Percentiles rank a stretch among this genome's conserved stretches.
These are phyloP conservation scores for Sarocladium oryzae DNA, from an alignment of 2,329 filamentous ascomycete genomes.

Conservation along the genomic window DNA sequence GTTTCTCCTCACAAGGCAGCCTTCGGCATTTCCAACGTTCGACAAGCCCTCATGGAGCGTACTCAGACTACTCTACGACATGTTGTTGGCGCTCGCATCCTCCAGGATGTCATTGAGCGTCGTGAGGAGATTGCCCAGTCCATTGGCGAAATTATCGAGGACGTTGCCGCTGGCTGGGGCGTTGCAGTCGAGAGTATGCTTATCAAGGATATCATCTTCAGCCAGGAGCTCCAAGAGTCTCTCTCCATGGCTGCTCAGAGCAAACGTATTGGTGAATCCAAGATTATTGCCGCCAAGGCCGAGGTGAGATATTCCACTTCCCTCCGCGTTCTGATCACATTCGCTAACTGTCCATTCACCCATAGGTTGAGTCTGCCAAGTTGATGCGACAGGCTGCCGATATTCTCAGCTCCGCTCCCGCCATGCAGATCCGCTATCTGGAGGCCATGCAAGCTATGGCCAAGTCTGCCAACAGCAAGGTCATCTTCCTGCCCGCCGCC, in stretches of 20 bases:
- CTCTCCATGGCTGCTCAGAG: slow-evolving; percentile 97
- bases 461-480: slow-evolving; percentile 83
- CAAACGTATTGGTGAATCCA: slow-evolving; percentile 97
- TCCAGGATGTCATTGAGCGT: slow-evolving; percentile 97
- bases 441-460: slow-evolving; percentile 99
- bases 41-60: slow-evolving; percentile 92
- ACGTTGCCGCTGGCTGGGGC: slow-evolving; percentile 89
- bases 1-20: slow-evolving; percentile 92
- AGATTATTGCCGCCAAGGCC: slow-evolving; percentile 94
- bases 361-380: slow-evolving; percentile 80
- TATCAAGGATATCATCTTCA: slow-evolving; percentile 99
- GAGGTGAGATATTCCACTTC: slow-evolving; percentile 53
- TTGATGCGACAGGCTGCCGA: slow-evolving; percentile 91
- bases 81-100: slow-evolving; percentile 87
- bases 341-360: not conserved
- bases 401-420: slow-evolving; percentile 82
- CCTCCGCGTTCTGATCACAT: not conserved
- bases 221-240: slow-evolving; percentile 87
- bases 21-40: slow-evolving; percentile 91
- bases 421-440: slow-evolving; percentile 97
- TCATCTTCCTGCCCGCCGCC: slow-evolving; percentile 69
- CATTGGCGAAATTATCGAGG: slow-evolving; percentile 95
- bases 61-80: slow-evolving; percentile 97
- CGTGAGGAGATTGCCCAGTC: slow-evolving; percentile 94
- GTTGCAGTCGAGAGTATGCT: slow-evolving; percentile 97